Conservation (phyloP, 2,329 filamentous ascomycete species). For the Coniochaeta prunicola region DNA sequence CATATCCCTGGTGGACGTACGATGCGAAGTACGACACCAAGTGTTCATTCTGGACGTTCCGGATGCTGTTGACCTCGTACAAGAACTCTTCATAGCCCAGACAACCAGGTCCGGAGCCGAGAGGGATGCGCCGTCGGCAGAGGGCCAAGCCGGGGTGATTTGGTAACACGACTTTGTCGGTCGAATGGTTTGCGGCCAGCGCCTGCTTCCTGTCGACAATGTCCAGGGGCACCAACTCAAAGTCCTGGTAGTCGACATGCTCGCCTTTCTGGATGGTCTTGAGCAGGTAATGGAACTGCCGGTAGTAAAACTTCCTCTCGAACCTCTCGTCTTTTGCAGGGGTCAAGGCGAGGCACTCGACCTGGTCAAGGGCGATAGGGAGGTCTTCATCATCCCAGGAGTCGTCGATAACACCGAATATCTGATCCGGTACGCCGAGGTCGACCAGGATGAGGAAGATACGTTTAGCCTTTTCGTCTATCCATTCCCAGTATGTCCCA, state of each 20-base stretch:
- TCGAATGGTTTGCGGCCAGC: constrained; percentile 25
- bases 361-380: constrained; percentile 58
- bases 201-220: constrained; percentile 51
- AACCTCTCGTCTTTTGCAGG: constrained; percentile 51
- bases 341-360: constrained; percentile 55
- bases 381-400: constrained; percentile 73
- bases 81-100: constrained; percentile 49
- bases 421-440: constrained; percentile 62
- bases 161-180: constrained; percentile 57
- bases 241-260: constrained; percentile 57
- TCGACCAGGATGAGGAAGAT: constrained; percentile 67
- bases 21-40: constrained; percentile 65
- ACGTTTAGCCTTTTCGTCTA: constrained; percentile 59
- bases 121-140: constrained; percentile 48
- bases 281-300: constrained; percentile 66
- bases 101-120: constrained; percentile 37
- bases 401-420: constrained; percentile 68
- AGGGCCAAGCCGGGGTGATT: constrained; percentile 51
- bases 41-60: constrained; percentile 57
- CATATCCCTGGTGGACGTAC: constrained; percentile 56
- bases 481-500: constrained; percentile 74
- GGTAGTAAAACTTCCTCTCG: constrained; percentile 62
- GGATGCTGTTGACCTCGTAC: constrained; percentile 52
- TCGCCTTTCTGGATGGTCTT: constrained; percentile 52
- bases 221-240: constrained; percentile 64